Evolutionary conservation across 768 basidiomycete species (phyloP).

Genomic region (Pisolithus tinctorius): DNA sequence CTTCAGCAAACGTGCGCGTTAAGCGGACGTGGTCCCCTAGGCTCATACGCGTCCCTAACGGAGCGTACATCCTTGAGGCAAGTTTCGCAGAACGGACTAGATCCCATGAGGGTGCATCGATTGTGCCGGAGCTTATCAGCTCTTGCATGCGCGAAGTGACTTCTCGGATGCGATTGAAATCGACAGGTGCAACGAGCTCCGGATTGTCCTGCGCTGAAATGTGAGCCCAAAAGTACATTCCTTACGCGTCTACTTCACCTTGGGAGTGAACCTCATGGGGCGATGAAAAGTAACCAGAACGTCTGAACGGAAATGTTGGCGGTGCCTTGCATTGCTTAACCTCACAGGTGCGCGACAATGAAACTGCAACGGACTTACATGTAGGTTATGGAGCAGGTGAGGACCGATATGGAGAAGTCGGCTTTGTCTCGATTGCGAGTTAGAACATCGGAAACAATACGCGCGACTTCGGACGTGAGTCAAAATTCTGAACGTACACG

Average conservation of each 20-base stretch:
- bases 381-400: conserved; percentile 79
- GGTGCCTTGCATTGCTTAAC: conserved; percentile 45
- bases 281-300: conserved; percentile 78
- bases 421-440: conserved; percentile 60
- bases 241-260: conserved; percentile 31
- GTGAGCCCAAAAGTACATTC: conserved; percentile 1
- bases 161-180: conserved; percentile 52
- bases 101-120: conserved; percentile 84
- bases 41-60: conserved; percentile 80
- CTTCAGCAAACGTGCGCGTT: conserved; percentile 68
- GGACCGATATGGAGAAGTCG: conserved; percentile 64
- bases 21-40: conserved; percentile 81
- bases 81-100: conserved; percentile 68
- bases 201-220: conserved; percentile 48
- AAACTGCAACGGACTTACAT: conserved; percentile 39
- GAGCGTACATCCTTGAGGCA: conserved; percentile 76
- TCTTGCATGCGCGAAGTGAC: conserved; percentile 59
- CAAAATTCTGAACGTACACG: background rate
- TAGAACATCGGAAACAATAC: conserved; percentile 73
- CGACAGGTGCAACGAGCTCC: conserved; percentile 61
- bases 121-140: conserved; percentile 67
- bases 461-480: conserved; percentile 47
- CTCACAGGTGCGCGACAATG: background rate
- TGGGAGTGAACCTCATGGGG: conserved; percentile 58
- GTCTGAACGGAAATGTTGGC: conserved; percentile 83